Conservation (phyloP, 1,139 yeast genomes). For the Eremothecium cymbalariae region DNA sequence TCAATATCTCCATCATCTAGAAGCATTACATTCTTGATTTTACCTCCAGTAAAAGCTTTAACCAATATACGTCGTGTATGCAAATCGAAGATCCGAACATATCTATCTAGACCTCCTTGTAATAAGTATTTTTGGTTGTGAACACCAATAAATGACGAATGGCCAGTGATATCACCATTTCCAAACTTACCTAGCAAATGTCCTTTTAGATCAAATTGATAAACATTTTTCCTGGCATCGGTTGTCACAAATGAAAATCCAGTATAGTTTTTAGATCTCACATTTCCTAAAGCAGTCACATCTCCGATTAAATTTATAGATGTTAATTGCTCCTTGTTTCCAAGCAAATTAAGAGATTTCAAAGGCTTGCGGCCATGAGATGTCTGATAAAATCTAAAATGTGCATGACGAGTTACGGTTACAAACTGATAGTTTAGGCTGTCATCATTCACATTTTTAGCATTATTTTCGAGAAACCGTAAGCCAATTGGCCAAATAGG, state of each 20-base stretch:
- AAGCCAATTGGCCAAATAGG: constrained; percentile 48
- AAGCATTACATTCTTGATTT: constrained; percentile 50
- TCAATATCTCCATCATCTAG: constrained; percentile 32
- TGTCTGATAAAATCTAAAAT: constrained; percentile 52
- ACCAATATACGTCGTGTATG: constrained; percentile 50
- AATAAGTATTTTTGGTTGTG: constrained; percentile 32
- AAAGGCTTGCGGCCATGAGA: constrained; percentile 53
- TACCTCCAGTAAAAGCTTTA: constrained; percentile 70
- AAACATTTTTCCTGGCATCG: constrained; percentile 34
- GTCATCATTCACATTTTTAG: constrained; percentile 23
- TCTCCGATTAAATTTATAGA: constrained; percentile 14
- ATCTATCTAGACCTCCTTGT: constrained; percentile 82
- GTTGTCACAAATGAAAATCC: constrained; percentile 22
- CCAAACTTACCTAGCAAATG: constrained; percentile 37
- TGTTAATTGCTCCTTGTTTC: constrained; percentile 30
- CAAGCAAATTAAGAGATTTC: constrained; percentile 30
- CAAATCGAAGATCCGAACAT: constrained; percentile 66
- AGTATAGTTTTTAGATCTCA: constrained; percentile 12
- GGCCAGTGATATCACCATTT: constrained; percentile 40
- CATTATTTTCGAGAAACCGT: constrained; percentile 35
- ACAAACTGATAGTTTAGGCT: constrained; percentile 37
- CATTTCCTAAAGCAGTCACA: constrained; percentile 20
- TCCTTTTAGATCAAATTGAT: constrained; percentile 44
- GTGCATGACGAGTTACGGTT: constrained; percentile 45
- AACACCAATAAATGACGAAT: constrained; percentile 31